Evolutionary conservation across 2,329 filamentous ascomycete species (phyloP).

Genomic region (Cercospora janseana): DNA sequence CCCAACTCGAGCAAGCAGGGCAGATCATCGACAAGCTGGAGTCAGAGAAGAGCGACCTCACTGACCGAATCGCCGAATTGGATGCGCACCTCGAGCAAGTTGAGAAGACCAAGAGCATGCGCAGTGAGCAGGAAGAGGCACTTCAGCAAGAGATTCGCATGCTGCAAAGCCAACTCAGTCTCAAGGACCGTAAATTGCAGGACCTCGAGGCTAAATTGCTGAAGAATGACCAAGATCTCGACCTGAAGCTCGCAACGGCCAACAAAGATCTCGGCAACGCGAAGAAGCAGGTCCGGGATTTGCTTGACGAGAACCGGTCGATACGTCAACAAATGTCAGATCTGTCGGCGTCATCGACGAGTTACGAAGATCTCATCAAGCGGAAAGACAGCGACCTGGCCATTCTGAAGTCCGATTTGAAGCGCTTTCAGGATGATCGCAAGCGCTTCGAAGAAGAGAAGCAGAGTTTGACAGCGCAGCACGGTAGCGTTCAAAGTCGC

Average conservation of each 20-base stretch:
- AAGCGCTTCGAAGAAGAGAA: conserved; percentile 77
- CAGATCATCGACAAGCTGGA: conserved; percentile 82
- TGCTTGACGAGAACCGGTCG: conserved; percentile 75
- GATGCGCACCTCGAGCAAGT: conserved; percentile 70
- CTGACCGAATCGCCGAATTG: conserved; percentile 64
- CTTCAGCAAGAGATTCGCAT: conserved; percentile 84
- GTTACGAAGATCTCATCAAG: conserved; percentile 89
- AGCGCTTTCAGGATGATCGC: conserved; percentile 77
- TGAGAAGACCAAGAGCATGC: conserved; percentile 67
- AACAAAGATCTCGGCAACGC: conserved; percentile 76
- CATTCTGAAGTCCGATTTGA: conserved; percentile 79
- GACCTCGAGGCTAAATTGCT: conserved; percentile 83
- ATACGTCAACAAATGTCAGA: conserved; percentile 83
- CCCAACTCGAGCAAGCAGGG: conserved; percentile 87
- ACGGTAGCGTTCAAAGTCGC: conserved; percentile 71
- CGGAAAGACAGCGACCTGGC: conserved; percentile 92
- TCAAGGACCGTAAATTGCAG: conserved; percentile 86
- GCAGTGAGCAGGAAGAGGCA: conserved; percentile 71
- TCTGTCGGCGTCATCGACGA: conserved; percentile 85
- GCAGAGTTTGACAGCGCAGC: conserved; percentile 66
- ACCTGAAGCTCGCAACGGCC: conserved; percentile 74
- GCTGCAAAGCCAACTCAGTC: conserved; percentile 80
- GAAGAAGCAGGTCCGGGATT: conserved; percentile 71
- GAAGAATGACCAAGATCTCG: conserved; percentile 82
- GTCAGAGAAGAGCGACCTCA: conserved; percentile 75